Percentiles rank a stretch among this genome's conserved stretches.
Conservation (phyloP, 2,329 filamentous ascomycete species). For the Xylariaceae sp. region DNA sequence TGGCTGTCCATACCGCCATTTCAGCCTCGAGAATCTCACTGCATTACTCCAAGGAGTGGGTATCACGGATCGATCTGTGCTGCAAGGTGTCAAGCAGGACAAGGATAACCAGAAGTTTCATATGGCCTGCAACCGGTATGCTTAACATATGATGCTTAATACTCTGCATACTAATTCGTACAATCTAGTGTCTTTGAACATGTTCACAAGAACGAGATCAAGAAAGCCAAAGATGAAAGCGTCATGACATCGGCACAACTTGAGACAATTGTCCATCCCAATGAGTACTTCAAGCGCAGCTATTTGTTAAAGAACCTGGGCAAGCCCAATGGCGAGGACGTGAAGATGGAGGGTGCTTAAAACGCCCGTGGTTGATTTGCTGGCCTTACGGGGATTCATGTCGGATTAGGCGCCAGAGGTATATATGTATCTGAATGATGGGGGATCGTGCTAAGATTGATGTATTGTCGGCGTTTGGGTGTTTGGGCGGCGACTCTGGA, state of each 20-base stretch:
- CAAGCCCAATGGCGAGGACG: conserved; percentile 55
- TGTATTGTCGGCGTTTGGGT: neutral
- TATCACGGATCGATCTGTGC: conserved; percentile 75
- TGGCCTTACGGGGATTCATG: neutral
- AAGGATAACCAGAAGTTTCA: conserved; percentile 89
- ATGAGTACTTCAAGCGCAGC: conserved; percentile 96
- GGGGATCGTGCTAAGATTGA: too few relatives aligned
- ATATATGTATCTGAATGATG: neutral
- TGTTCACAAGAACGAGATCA: conserved; percentile 79
- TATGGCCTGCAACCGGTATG: conserved; percentile 88
- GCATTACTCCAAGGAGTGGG: conserved; percentile 78
- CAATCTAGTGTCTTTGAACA: conserved; percentile 79
- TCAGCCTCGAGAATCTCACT: conserved; percentile 84
- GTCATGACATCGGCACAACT: conserved; percentile 76
- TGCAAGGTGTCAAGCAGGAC: conserved; percentile 85
- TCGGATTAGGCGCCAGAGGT: neutral
- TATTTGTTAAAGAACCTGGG: conserved; percentile 84
- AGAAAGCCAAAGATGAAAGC: conserved; percentile 75
- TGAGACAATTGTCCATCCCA: conserved; percentile 96
- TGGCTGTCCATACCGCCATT: conserved; percentile 96
- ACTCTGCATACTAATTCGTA: conserved; percentile 9
- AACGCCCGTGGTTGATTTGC: neutral
- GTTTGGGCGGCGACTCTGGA: neutral
- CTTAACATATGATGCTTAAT: conserved; percentile 27
- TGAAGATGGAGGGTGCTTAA: conserved; percentile 61